Base-by-base conservation (phyloP, 1,284 basidiomycete species). In the Cutaneotrichosporon sp. region DNA sequence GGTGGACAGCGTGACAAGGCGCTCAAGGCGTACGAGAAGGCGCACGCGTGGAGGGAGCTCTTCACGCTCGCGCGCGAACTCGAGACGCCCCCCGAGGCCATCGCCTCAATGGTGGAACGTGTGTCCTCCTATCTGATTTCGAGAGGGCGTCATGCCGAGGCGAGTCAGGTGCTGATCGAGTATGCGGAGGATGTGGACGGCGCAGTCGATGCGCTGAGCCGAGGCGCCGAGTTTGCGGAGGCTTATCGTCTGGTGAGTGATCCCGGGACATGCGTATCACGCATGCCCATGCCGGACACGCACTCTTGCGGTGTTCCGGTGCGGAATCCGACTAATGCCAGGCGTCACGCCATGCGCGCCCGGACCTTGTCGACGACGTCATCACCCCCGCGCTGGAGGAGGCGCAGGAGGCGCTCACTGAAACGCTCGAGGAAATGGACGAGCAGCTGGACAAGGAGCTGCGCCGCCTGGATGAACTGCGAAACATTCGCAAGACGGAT, bases 391-490 rank as follows among this genome's bases (percentile, higher is more conserved):
- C 86, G 1, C 84, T 91, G 10, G 81, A 92, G 7, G 92, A 97
- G 60, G 86, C 87, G 27, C 84, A 88, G 13, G 83, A 85, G 2
- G 87, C 87, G 65, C 83, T 97, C 27, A 70, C 84, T 1, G 95
- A 99, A 62, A 92, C 95, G 55, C 80, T 95, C 24, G 77, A 79
- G 33, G 97, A 99, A 80, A 91, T 97, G 87, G 82, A 83, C 42
- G 92, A 91, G 38, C 93, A 98, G 75, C 82, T 97, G 31, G 80
- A 83, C 56, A 97, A 95, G 78, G 97, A 99, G 79, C 76, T 89
- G 3, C 78, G 81, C 14, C 84, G 97, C n/a, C 76, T 98, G 20
- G 81, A 82, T 4, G 94, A 97, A 70, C 84, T 99, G 38, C 84
- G 87, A 18, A 78, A 87, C 34, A 89, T 88, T 72, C 89, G 91